Conservation (phyloP, 2,329 filamentous ascomycete species). For the Neofusicoccum umdonicola region DNA sequence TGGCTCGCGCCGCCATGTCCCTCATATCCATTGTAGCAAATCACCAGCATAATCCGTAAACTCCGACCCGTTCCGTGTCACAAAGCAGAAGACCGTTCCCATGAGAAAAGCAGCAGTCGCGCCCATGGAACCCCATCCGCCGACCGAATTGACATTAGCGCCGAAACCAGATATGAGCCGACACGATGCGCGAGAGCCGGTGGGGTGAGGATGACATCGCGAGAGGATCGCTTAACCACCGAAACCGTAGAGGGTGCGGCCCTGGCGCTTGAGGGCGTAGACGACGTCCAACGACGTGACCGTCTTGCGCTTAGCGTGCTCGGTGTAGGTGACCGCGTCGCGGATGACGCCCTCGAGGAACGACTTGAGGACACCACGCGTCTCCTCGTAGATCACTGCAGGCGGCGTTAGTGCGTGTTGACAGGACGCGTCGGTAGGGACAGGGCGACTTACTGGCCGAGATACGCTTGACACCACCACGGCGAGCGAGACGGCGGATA, state of each 20-base stretch:
- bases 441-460: conserved; percentile 70
- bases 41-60: conserved; percentile 3
- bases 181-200: conserved; percentile 1
- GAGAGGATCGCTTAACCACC: conserved; percentile 53
- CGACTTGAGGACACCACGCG: conserved; percentile 77
- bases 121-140: background rate
- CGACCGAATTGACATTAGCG: conserved; percentile 7
- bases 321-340: conserved; percentile 77
- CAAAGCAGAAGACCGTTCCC: conserved; percentile 12
- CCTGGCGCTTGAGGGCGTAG: conserved; percentile 63
- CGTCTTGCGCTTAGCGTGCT: conserved; percentile 78
- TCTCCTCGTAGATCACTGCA: conserved; percentile 78
- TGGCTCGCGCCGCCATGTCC: conserved; percentile 3
- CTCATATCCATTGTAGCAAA: conserved; percentile 3
- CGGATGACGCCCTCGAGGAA: conserved; percentile 81
- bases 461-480: conserved; percentile 99
- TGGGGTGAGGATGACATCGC: background rate
- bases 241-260: conserved; percentile 67
- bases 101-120: background rate
- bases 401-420: conserved; percentile 20
- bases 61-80: conserved; percentile 5
- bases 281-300: conserved; percentile 63
- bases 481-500: conserved; percentile 95
- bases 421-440: background rate
- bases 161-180: conserved; percentile 11